Evolutionary conservation across 139 green algal genomes (phyloP), one percentile per base, ranked within the genome.

Genomic region (Nannochloris sp.): DNA sequence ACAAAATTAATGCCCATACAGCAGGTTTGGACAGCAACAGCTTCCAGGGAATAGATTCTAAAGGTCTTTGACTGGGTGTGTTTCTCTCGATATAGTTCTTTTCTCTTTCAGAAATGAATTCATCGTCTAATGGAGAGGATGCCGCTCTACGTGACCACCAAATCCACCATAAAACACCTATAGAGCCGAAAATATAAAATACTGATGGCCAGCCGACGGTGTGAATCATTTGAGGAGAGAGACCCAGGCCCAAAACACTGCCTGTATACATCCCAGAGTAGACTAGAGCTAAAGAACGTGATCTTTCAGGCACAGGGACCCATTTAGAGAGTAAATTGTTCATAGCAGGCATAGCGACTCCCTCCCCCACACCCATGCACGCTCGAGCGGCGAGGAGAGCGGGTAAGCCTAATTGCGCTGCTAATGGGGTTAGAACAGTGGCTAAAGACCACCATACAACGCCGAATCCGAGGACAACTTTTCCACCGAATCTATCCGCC

Each of bases 301-400:
- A 89, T 39, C 93, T 85, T 80, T 98, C 92, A 24, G 70, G 55
- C 12, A 83, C 69, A 15, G 92, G 92, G 19, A 98, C 85, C 90
- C 92, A 96, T 80, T 82, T 77, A 4, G 85, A 92, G n/a, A 98
- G 79, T 65, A 99, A 67, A 62, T 91, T 95, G 79, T 97, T 98
- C 92, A 98, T 98, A 6, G 93, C 89, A 1, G 93, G 93, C 91
- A 98, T 97, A 42, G 93, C 93, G 44, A 99, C 93, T 4, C 93
- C 93, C 73, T 99, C 93, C 2, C 93, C 93, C 3, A 99, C 73
- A 54, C 93, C 93, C 90, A 99, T 97, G 59, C 89, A 85, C 2
- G 83, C 86, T 31, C 93, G 72, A 2, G 83, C 80, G 19, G 69
- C 65, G 58, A 98, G 76, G 47, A 99, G 88, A 8, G 72, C 51